Conservation (phyloP, 2,329 filamentous ascomycete genomes). For the Thielaviopsis populi region DNA sequence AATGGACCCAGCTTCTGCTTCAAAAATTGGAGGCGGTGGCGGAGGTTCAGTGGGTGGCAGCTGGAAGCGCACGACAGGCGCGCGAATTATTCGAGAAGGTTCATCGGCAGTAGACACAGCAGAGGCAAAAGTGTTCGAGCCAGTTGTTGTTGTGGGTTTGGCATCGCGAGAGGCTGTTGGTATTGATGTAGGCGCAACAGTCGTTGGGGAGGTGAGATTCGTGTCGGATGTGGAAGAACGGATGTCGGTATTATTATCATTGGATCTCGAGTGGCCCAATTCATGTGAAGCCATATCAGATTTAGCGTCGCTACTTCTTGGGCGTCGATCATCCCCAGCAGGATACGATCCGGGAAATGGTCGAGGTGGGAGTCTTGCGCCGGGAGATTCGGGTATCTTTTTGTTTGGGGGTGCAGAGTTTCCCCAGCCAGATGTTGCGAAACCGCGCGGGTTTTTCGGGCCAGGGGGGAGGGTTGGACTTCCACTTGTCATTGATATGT, state of each 20-base stretch:
- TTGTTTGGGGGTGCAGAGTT: slow-evolving; percentile 34
- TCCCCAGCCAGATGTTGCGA: slow-evolving; percentile 29
- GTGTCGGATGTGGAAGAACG: neutral
- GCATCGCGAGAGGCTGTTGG: neutral
- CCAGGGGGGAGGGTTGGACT: slow-evolving; percentile 24
- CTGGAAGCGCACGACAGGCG: slow-evolving; percentile 25
- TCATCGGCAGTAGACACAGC: slow-evolving; percentile 1
- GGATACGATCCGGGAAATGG: slow-evolving; percentile 19
- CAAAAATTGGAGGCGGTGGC: slow-evolving; percentile 19
- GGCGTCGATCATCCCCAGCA: slow-evolving; percentile 30
- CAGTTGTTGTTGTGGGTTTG: neutral
- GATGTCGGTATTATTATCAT: neutral
- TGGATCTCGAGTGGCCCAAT: neutral
- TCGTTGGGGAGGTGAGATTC: slow-evolving; percentile 7
- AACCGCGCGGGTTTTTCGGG: slow-evolving; percentile 8
- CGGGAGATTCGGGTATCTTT: slow-evolving; percentile 39
- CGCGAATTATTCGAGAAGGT: slow-evolving; percentile 21
- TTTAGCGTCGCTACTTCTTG: slow-evolving; percentile 40
- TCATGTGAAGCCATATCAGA: slow-evolving; percentile 21
- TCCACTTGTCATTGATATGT: slow-evolving; percentile 14
- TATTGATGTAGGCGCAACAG: neutral
- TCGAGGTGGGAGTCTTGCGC: slow-evolving; percentile 26
- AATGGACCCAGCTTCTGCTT: slow-evolving; percentile 13
- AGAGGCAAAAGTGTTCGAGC: neutral
- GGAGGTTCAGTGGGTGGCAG: slow-evolving; percentile 27